Conservation (phyloP, 2,329 filamentous ascomycete genomes). For the Aspergillus costaricaensis region DNA sequence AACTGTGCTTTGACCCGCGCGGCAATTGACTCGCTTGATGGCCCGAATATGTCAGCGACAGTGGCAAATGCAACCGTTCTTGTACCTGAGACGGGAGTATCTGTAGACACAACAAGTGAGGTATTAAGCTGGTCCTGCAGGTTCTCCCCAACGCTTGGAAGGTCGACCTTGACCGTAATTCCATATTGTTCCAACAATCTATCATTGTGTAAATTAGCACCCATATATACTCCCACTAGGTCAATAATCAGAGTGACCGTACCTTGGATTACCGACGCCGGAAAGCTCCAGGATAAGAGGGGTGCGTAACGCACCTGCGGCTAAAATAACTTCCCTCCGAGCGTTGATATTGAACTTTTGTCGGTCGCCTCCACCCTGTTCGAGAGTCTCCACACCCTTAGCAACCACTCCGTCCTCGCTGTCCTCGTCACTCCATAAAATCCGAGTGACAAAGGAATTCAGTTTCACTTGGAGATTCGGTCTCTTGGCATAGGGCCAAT, state of each 20-base stretch:
- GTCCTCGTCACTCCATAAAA: slow-evolving; percentile 40
- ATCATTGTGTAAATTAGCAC: neutral
- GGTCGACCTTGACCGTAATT: slow-evolving; percentile 31
- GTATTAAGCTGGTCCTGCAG: slow-evolving; percentile 49
- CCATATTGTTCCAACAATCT: slow-evolving; percentile 28
- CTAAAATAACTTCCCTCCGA: slow-evolving; percentile 60
- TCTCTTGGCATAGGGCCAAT: slow-evolving; percentile 46
- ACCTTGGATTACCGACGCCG: slow-evolving; percentile 53
- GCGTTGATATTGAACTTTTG: slow-evolving; percentile 23
- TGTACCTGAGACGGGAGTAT: slow-evolving; percentile 15
- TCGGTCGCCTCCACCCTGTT: slow-evolving; percentile 21
- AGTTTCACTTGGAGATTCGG: slow-evolving; percentile 47
- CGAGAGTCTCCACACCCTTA: slow-evolving; percentile 33
- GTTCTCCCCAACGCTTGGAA: slow-evolving; percentile 50
- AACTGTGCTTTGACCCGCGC: slow-evolving; percentile 21
- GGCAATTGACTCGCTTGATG: slow-evolving; percentile 21
- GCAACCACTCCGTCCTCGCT: slow-evolving; percentile 24
- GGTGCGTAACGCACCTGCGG: slow-evolving; percentile 59
- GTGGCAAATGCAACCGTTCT: slow-evolving; percentile 25
- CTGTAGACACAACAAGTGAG: slow-evolving; percentile 15
- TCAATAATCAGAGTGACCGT: neutral
- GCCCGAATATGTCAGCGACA: slow-evolving; percentile 26
- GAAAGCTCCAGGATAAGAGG: slow-evolving; percentile 62
- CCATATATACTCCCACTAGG: too few species aligned
- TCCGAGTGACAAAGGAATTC: slow-evolving; percentile 45